Conservation (phyloP, 306 rosid genomes). For the Sesbania bispinosa region DNA sequence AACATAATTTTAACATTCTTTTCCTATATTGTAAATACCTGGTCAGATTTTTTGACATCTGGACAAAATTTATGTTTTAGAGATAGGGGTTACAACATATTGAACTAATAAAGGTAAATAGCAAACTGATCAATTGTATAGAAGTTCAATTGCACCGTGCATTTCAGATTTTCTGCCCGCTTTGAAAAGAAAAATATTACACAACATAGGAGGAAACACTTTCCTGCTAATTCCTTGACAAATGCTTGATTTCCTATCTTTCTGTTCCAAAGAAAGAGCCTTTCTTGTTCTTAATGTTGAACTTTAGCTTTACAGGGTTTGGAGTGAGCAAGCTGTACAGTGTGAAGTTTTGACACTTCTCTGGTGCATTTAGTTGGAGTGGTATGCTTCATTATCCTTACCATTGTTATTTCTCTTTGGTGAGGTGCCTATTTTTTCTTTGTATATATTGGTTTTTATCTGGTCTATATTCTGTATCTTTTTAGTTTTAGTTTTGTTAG, state of each 20-base stretch:
- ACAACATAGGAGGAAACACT: background rate
- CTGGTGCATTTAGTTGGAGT: background rate
- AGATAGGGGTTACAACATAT: background rate
- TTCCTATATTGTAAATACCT: conserved; percentile 16
- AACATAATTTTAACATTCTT: background rate
- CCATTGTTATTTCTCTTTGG: background rate
- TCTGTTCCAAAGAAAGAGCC: background rate
- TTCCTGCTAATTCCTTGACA: background rate
- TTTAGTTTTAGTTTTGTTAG: too few species aligned
- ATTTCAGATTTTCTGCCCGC: background rate
- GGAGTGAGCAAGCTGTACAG: background rate
- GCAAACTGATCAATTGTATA: background rate
- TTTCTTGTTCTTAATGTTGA: background rate
- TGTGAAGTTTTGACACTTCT: conserved; percentile 10
- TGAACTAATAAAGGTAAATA: background rate
- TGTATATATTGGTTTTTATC: too few species aligned
- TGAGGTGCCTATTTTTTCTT: background rate
- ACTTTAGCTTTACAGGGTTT: background rate
- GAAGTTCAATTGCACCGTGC: background rate
- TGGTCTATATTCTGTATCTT: too few species aligned
- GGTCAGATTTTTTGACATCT: background rate
- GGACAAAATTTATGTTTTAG: background rate
- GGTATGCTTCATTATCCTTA: background rate
- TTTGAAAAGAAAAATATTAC: background rate
- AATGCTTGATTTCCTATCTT: background rate